phyloP scores from a whole-genome alignment of 805 yeast species.

The Candida vaughaniae region DNA sequence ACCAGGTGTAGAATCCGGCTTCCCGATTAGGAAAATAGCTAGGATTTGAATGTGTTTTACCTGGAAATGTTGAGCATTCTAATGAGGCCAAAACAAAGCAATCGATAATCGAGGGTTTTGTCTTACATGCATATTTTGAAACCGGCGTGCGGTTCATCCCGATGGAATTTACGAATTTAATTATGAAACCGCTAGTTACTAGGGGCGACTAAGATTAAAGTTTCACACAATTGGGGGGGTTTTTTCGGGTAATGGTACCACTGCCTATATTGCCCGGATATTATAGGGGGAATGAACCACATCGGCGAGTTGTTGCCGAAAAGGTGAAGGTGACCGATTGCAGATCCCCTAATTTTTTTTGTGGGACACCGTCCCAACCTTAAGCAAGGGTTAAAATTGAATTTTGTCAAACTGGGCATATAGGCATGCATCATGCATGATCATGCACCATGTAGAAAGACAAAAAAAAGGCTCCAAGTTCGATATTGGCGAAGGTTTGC shows the following conservation, averaged over 20 bases:
- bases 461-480: neutral
- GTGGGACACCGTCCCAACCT: neutral
- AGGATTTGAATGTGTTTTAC: no score
- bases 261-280: no score
- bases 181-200: constrained; percentile 3
- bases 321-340: neutral
- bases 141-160: constrained; percentile 1
- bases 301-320: neutral
- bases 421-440: constrained; percentile 4
- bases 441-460: neutral
- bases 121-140: neutral
- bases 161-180: constrained; percentile 10
- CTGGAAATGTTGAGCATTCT: no score
- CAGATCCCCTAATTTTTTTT: neutral
- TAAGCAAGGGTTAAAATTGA: no score
- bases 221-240: neutral
- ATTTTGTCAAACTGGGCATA: no score
- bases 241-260: neutral
- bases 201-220: neutral
- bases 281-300: no score
- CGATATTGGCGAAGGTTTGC: constrained; percentile 3
- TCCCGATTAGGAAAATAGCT: no score
- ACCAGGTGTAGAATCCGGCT: no score
- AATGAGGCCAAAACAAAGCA: neutral
- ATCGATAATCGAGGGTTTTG: neutral